A percentile compares a stretch with the other conserved stretches of the same genome.
These are phyloP conservation scores for Micractinium sp. DNA, from an alignment of 139 green algal species.

Conservation along the genomic window DNA sequence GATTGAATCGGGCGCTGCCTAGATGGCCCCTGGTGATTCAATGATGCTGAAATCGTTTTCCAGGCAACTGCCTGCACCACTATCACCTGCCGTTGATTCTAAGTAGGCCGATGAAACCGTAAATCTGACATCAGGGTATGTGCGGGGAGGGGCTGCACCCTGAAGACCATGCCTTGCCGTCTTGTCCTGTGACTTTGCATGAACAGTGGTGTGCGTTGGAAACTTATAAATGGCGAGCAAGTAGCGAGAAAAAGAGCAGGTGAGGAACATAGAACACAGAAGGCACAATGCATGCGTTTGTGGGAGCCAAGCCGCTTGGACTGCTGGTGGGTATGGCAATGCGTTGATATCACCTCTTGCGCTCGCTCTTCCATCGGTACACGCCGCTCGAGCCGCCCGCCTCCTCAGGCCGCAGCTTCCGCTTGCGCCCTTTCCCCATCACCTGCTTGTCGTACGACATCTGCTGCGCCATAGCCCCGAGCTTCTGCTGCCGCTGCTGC, in stretches of 20 bases:
- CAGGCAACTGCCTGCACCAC: no score
- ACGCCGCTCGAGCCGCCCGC: conserved; percentile 25
- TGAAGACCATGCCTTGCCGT: no score
- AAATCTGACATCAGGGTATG: no score
- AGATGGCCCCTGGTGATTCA: no score
- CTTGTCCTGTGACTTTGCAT: no score
- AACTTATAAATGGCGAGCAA: background rate
- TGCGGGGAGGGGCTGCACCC: no score
- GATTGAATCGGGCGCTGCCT: no score
- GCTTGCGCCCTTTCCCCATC: conserved; percentile 80
- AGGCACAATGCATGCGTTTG: no score
- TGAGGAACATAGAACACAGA: background rate
- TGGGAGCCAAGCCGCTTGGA: background rate
- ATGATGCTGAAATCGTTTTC: no score
- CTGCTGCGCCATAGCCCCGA: conserved; percentile 59
- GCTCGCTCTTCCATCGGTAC: conserved; percentile 49
- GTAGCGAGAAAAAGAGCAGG: background rate
- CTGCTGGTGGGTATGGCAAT: background rate
- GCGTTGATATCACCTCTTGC: conserved; percentile 32
- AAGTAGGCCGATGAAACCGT: no score
- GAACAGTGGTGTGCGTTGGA: background rate
- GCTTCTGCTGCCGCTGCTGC: conserved; percentile 63
- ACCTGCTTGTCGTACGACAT: conserved; percentile 80
- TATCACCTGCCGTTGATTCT: no score
- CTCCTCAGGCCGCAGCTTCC: conserved; percentile 70